Evolutionary conservation across 208 protist genomes (phyloP).

Genomic region (Borovskyia barvae): DNA sequence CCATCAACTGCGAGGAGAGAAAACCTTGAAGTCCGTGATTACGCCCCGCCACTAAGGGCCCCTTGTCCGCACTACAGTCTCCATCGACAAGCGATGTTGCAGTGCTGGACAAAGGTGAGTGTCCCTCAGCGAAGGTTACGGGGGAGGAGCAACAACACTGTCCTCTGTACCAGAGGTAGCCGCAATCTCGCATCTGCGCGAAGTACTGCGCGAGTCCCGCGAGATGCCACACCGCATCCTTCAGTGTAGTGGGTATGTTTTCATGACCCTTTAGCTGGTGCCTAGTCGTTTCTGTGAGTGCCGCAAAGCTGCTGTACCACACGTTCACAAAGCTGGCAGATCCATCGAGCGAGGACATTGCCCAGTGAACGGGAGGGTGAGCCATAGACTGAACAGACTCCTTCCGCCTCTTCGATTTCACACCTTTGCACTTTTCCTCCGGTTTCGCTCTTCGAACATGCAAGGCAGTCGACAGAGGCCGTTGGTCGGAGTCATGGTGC

Average conservation of each 20-base stretch:
- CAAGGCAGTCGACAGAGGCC: no score
- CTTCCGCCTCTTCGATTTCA: neutral
- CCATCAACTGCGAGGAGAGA: conserved; percentile 20
- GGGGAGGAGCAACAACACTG: no score
- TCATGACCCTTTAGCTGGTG: conserved; percentile 43
- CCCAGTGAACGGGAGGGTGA: conserved; percentile 2
- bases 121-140: no score
- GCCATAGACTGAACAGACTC: no score
- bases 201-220: conserved; percentile 51
- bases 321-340: conserved; percentile 24
- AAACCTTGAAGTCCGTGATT: conserved; percentile 19
- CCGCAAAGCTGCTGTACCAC: conserved; percentile 43
- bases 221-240: conserved; percentile 46
- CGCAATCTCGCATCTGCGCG: conserved; percentile 16
- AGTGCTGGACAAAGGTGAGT: conserved; percentile 3
- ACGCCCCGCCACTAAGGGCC: no score
- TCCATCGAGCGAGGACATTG: conserved; percentile 2
- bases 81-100: no score
- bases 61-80: no score
- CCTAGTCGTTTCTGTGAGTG: conserved; percentile 38
- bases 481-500: no score
- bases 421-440: neutral
- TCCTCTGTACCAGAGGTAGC: conserved; percentile 24
- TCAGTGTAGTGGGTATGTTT: conserved; percentile 32
- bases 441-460: no score